Base-by-base conservation (phyloP, 345 rosid species). In the Sonneratia caseolaris region DNA sequence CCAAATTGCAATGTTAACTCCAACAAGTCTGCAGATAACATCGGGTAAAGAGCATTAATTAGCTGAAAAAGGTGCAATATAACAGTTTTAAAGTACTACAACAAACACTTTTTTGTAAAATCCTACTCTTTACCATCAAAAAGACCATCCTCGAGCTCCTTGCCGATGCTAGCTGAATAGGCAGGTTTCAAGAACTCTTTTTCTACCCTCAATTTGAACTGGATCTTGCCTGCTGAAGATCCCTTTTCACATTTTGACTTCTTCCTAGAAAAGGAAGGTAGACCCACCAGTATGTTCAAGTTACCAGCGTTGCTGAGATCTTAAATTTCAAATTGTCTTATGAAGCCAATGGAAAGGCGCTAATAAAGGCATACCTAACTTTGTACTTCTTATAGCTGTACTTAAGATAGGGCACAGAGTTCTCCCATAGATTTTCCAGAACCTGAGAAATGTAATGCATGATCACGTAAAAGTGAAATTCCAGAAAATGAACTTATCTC, bases 1-100 rank as follows among this genome's bases (percentile, higher is more conserved):
- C 98, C 98, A 68, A 94, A 91, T 76, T 94, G 97, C 81, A 94
- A 84, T 37, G 92, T 86, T 72, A 94, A 77, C 89, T 85, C 95
- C 71, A 94, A 88, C 69, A 81, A 88, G 79, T 93, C 97, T 89
- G 84, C 85, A 83, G 24, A 68, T 0, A 47, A 35, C 61, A 56
- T 48, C 13, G 7, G 36, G 27, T 4, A 13, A 27, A 13, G 38
- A 62, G 27, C 66, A 62, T 62, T 4, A 62, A 27, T 32, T 11
- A 15, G 37, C 9, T 27, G 66, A 62, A 15, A 9, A 22, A 12
- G 12, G 19, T 3, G 37, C 66, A 62, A 2, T 35, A 3, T 22
- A 22, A 35, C n/a, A 57, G 35, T 22, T 57, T 19, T 12, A 62
- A 62, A 62, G 6, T 24, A 62, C 14, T 32, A 35, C 38, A 16